These are phyloP conservation scores for Scheffersomyces lignicola DNA, from an alignment of 1,139 yeast genomes.

Conservation along the genomic window DNA sequence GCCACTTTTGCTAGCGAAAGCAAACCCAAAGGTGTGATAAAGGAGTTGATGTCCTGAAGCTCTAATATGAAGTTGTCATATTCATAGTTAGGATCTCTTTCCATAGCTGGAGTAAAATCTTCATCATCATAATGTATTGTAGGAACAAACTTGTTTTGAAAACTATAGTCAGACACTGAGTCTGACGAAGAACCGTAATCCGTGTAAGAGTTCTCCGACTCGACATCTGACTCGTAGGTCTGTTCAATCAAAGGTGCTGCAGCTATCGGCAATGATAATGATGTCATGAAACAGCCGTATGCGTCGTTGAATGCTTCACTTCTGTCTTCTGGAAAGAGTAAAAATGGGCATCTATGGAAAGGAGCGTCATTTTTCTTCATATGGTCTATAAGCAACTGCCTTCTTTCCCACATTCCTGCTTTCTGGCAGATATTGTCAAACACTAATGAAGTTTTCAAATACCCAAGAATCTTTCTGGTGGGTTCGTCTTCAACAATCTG, in stretches of 20 bases:
- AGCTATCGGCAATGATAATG: constrained; percentile 64
- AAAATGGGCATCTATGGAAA: constrained; percentile 73
- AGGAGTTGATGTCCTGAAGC: constrained; percentile 43
- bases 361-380: constrained; percentile 76
- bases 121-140: constrained; percentile 38
- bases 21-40: constrained; percentile 42
- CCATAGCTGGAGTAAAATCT: constrained; percentile 45
- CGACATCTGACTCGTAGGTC: constrained; percentile 2
- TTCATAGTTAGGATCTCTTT: constrained; percentile 45
- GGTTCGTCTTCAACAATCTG: constrained; percentile 25
- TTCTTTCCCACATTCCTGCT: constrained; percentile 45
- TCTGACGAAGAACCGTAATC: not conserved
- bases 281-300: constrained; percentile 56
- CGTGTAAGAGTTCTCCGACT: not conserved
- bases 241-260: constrained; percentile 56
- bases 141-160: constrained; percentile 19
- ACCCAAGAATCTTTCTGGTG: constrained; percentile 22
- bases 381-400: constrained; percentile 62
- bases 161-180: constrained; percentile 1
- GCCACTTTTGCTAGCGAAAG: not conserved
- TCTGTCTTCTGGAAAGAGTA: constrained; percentile 53
- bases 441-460: constrained; percentile 54
- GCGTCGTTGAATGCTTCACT: constrained; percentile 45
- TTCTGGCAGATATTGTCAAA: constrained; percentile 63
- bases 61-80: constrained; percentile 58